These are phyloP conservation scores for Cerioporus squamosus DNA, from an alignment of 1,284 basidiomycete species.

Conservation along the genomic window DNA sequence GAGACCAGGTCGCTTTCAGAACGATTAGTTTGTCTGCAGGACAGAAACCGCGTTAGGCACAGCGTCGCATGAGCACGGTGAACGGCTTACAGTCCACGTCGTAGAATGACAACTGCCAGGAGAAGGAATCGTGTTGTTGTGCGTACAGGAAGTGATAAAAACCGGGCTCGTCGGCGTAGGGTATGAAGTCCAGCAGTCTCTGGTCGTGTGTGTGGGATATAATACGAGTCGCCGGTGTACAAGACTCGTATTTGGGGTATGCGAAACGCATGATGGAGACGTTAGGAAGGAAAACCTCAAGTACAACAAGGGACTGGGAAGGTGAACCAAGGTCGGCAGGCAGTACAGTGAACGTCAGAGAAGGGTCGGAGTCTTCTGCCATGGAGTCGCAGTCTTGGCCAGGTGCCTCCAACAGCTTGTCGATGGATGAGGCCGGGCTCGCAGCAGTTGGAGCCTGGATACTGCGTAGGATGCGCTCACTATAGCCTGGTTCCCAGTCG, in stretches of 20 bases:
- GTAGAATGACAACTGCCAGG: conserved; percentile 40
- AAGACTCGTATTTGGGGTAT: conserved; percentile 38
- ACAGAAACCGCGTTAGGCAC: too few species aligned
- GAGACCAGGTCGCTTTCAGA: not conserved
- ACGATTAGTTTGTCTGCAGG: not conserved
- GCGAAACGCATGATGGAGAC: not conserved
- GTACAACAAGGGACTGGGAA: not conserved
- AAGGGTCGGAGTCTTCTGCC: not conserved
- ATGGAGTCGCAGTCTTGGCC: not conserved
- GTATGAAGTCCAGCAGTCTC: conserved; percentile 32
- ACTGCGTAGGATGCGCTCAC: conserved; percentile 8
- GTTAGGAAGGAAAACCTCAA: not conserved
- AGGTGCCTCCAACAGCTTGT: not conserved
- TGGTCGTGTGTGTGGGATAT: conserved; percentile 16
- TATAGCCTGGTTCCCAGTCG: conserved; percentile 34
- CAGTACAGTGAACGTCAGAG: not conserved
- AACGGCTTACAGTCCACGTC: conserved; percentile 47
- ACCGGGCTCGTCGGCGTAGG: conserved; percentile 39
- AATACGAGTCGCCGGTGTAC: conserved; percentile 35
- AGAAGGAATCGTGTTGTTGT: conserved; percentile 16
- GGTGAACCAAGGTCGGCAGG: not conserved
- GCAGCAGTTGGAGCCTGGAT: not conserved
- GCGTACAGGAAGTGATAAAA: conserved; percentile 34
- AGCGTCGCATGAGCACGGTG: too few species aligned
- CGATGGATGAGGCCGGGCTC: not conserved